Base-by-base conservation (phyloP, 2,329 filamentous ascomycete genomes). In the Fusarium goolgardi region DNA sequence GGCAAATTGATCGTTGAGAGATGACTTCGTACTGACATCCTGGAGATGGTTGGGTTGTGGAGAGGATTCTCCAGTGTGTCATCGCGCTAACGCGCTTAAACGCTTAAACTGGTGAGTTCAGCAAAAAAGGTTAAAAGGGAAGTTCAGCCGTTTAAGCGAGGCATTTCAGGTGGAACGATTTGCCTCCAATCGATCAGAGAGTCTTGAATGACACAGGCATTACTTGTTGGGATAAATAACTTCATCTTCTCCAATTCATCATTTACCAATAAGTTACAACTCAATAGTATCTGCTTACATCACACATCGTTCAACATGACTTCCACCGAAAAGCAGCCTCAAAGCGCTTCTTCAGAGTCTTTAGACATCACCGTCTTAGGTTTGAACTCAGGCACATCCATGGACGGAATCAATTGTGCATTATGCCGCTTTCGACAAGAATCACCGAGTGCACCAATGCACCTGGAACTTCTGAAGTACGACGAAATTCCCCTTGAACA, bases 401-500 rank as follows among this genome's bases (percentile, higher is more conserved):
- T 46, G 44, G 44, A 46, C 27, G 44, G 44, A 20, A 46, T 46
- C 20, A 27, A 46, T 18, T 46, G 44, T 16, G 44, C 44, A 4
- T 31, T 46, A 13, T 46, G 44, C 13, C 44, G 44, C 3, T 46
- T 46, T 21, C 27, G 44, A 31, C 44, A 46, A 32, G 44, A 15
- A 16, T 32, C 44, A 20, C 44, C 44, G 31, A 20, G 16, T 46
- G 44, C 44, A 32, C 44, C 44, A 11, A 46, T 46, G 44, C 44
- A 46, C 31, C 27, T 46, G 27, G 44, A 46, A 11, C 27, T 46
- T 6, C 20, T 46, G 16, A 46, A 46, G 44, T 46, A 46, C n/a
- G 44, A 46, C 44, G 44, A 46, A 27, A 46, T 46, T 25, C 44
- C 44, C 5, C 44, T 46, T 15, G 44, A 46, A 32, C 44, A 31